phyloP scores from a whole-genome alignment of 305 asterid species.

The Solanum hybrid region DNA sequence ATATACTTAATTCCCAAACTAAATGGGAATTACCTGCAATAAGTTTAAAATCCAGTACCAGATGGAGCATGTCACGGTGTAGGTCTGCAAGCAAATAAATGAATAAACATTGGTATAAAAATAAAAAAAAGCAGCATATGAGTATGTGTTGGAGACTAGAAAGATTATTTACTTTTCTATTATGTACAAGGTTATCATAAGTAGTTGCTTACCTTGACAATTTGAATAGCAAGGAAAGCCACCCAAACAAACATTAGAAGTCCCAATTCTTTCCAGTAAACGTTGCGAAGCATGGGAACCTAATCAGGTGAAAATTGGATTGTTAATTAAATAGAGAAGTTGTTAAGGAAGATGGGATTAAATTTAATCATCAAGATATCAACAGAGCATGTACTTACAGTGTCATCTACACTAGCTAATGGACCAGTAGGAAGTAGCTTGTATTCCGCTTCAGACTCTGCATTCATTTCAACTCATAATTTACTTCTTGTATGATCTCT shows the following conservation, averaged over 20 bases:
- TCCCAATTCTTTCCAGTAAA: slow-evolving; percentile 27
- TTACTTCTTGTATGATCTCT: background rate
- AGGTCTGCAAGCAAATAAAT: slow-evolving; percentile 17
- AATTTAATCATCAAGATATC: background rate
- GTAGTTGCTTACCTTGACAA: slow-evolving; percentile 16
- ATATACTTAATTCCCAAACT: background rate
- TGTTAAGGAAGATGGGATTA: background rate
- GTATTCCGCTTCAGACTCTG: slow-evolving; percentile 27
- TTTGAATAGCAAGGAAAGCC: slow-evolving; percentile 25
- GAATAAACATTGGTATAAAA: background rate
- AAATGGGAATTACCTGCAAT: slow-evolving; percentile 20
- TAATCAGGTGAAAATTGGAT: background rate
- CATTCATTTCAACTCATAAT: background rate
- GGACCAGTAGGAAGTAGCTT: slow-evolving; percentile 23
- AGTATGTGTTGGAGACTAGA: background rate
- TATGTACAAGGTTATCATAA: background rate
- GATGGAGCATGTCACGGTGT: slow-evolving; percentile 23
- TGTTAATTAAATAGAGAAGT: background rate
- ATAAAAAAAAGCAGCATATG: background rate
- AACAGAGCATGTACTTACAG: slow-evolving; percentile 4
- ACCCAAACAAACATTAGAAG: slow-evolving; percentile 25
- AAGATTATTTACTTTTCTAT: background rate
- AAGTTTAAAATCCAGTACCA: slow-evolving; percentile 26
- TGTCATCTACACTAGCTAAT: slow-evolving; percentile 7
- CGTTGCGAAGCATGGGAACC: slow-evolving; percentile 19